These are phyloP conservation scores for Hymenochaete sp. DNA, from an alignment of 1,284 basidiomycete genomes.

Conservation along the genomic window DNA sequence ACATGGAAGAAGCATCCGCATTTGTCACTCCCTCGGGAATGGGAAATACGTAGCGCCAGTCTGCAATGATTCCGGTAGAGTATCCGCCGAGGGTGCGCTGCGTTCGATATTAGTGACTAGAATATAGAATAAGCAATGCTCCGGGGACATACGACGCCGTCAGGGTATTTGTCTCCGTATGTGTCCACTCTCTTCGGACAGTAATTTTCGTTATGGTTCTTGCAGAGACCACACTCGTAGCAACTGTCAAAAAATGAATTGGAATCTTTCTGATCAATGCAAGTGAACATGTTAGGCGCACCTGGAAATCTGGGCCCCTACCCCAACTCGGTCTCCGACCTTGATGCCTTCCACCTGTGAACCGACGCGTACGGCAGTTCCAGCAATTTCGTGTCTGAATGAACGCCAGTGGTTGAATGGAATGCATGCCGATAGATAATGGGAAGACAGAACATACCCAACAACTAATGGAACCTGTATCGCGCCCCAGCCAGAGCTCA, in stretches of 20 bases:
- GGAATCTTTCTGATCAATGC: no score
- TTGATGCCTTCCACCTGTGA: slow-evolving; percentile 48
- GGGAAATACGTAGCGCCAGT: slow-evolving; percentile 62
- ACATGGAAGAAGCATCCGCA: slow-evolving; percentile 43
- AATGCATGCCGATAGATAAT: neutral
- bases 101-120: no score
- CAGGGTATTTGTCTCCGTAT: slow-evolving; percentile 42
- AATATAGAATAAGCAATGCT: no score
- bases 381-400: slow-evolving; percentile 55
- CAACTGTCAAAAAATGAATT: no score
- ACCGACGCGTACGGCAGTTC: slow-evolving; percentile 46
- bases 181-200: slow-evolving; percentile 29
- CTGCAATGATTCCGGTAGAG: slow-evolving; percentile 54
- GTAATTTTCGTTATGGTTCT: slow-evolving; percentile 47
- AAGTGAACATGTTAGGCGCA: no score
- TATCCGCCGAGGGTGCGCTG: slow-evolving; percentile 50
- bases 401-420: neutral
- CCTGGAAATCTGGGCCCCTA: slow-evolving; percentile 50
- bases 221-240: slow-evolving; percentile 45
- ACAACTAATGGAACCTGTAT: slow-evolving; percentile 34
- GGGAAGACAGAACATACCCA: slow-evolving; percentile 22
- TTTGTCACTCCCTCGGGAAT: slow-evolving; percentile 53
- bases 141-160: slow-evolving; percentile 33
- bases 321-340: slow-evolving; percentile 55
- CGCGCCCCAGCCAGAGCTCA: slow-evolving; percentile 41